These are phyloP conservation scores for Fusarium chaquense DNA, from an alignment of 2,329 filamentous ascomycete genomes.

Conservation along the genomic window DNA sequence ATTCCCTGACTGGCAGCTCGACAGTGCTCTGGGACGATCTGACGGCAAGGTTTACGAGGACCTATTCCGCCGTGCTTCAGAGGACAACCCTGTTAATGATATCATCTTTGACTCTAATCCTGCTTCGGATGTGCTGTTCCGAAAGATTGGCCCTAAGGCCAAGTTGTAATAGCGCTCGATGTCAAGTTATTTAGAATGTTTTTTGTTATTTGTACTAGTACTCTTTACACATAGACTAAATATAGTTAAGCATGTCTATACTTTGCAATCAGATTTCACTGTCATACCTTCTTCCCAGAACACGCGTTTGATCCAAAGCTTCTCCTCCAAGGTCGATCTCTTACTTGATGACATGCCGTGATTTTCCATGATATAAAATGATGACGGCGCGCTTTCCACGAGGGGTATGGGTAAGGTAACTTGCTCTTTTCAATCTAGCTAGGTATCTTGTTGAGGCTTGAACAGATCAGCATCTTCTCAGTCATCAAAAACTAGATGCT, in stretches of 20 bases:
- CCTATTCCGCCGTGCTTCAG: slow-evolving; percentile 77
- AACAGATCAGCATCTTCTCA: no score
- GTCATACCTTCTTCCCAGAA: neutral
- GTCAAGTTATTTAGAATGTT: neutral
- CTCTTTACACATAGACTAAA: slow-evolving; percentile 5
- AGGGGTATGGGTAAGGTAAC: no score
- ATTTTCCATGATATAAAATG: no score
- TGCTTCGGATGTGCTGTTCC: slow-evolving; percentile 51
- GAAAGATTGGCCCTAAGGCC: slow-evolving; percentile 24
- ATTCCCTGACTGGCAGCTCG: slow-evolving; percentile 83
- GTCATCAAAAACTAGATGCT: no score
- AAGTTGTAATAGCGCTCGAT: slow-evolving; percentile 21
- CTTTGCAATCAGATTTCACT: neutral
- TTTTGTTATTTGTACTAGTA: neutral
- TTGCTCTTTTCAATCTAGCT: no score
- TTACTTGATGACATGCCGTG: no score
- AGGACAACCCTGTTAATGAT: slow-evolving; percentile 79
- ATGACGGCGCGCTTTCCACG: no score
- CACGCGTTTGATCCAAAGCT: no score
- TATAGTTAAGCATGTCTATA: neutral
- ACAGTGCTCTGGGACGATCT: slow-evolving; percentile 75
- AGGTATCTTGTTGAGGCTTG: no score
- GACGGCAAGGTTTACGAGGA: slow-evolving; percentile 85
- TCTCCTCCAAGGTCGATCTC: no score
- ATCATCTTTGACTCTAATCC: slow-evolving; percentile 80